Base-by-base conservation (phyloP, 2,329 filamentous ascomycete species). In the Colletotrichum chlorophyti region DNA sequence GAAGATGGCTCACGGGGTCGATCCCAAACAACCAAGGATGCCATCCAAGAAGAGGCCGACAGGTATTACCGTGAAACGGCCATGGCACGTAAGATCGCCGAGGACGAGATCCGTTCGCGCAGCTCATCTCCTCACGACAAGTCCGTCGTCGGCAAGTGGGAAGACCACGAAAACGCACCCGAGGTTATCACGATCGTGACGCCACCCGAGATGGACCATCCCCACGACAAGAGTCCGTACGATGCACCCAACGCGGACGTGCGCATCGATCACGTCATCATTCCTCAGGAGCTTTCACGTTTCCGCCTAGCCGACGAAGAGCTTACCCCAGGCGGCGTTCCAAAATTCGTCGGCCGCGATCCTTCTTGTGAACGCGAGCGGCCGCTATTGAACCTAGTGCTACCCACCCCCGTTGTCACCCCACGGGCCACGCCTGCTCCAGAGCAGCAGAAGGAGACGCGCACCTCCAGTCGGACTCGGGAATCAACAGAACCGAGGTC, bases 211-310 rank as follows among this genome's bases (percentile, higher is more conserved):
- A 79, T 80, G 74, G 75, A 79, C 27, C 71, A 76, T 5, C 69
- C 66, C 53, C 71, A 75, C 9, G 76, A 77, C 35, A 81, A 80
- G 70, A 79, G 76, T 52, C 78, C 71, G 8, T 89, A 83, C 54
- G 83, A 82, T 61, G 81, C 72, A 7, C 86, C 86, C 2, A 77
- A 89, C 65, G 86, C 86, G n/a, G 86, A 89, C 68, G 84, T 88
- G 50, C 76, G 74, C 48, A 82, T 87, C 58, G 85, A 88, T 66
- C 81, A 86, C 64, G 72, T 82, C 59, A 78, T 88, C 60, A 75
- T 79, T 50, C 86, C 86, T 5, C 69, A 70, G 35, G 81, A 87
- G 26, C 70, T 85, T 52, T 61, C 70, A 57, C 69, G 68, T 38
- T 75, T 79, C 66, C 64, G 61, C 29, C 64, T 69, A 9, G 65